Evolutionary conservation across 129 eudicot species (phyloP).

Genomic region (Centaurea solstitialis): DNA sequence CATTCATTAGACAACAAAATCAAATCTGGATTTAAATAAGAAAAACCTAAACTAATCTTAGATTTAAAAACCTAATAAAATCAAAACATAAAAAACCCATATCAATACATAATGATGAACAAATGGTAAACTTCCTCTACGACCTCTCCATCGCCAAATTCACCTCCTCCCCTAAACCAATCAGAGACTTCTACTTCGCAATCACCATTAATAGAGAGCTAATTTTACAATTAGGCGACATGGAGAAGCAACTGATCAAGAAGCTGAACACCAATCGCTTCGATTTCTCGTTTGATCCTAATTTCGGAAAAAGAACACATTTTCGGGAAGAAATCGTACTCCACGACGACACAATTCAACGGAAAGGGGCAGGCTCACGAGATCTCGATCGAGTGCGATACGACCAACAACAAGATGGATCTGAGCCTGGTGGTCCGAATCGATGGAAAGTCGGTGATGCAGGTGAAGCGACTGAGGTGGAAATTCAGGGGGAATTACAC

Average conservation of each 20-base stretch:
- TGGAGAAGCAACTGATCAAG: slow-evolving; percentile 51
- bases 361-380: slow-evolving; percentile 62
- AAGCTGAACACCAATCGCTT: slow-evolving; percentile 26
- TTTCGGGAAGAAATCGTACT: slow-evolving; percentile 59
- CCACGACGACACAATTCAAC: slow-evolving; percentile 59
- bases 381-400: slow-evolving; percentile 54
- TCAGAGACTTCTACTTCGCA: slow-evolving; percentile 53
- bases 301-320: slow-evolving; percentile 62
- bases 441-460: slow-evolving; percentile 57
- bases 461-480: slow-evolving; percentile 63
- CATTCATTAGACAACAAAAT: too few species aligned
- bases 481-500: slow-evolving; percentile 72
- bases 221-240: slow-evolving; percentile 52
- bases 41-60: too few species aligned
- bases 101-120: too few species aligned
- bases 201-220: slow-evolving; percentile 44
- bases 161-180: slow-evolving; percentile 66
- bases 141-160: slow-evolving; percentile 64
- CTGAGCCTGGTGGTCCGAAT: slow-evolving; percentile 47
- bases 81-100: too few species aligned
- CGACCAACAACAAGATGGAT: slow-evolving; percentile 29
- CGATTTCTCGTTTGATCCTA: slow-evolving; percentile 29
- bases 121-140: slow-evolving; percentile 53
- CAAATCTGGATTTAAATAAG: too few species aligned
- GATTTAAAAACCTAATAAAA: too few species aligned